These are phyloP conservation scores for Entophlyctis luteolus DNA, from an alignment of 192 early-diverging fungal genomes.

Conservation along the genomic window DNA sequence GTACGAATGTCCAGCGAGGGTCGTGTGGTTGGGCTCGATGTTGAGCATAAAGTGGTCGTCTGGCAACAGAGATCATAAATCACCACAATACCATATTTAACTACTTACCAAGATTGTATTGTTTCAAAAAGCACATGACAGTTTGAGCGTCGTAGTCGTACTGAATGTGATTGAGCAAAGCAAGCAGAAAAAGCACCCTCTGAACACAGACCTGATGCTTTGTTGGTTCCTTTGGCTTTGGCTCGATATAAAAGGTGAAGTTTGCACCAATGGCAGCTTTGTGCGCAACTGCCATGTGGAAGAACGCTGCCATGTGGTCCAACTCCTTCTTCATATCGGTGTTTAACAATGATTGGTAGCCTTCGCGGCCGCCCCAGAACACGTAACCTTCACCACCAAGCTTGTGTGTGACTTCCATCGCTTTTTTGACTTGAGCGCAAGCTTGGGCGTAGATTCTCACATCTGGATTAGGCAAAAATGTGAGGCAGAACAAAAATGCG, in stretches of 20 bases:
- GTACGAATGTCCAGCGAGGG: conserved; percentile 38
- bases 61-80: not conserved
- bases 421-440: conserved; percentile 36
- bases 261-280: conserved; percentile 28
- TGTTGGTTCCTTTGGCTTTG: conserved; percentile 38
- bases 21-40: conserved; percentile 42
- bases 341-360: conserved; percentile 32
- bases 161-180: not conserved
- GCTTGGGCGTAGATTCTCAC: conserved; percentile 28
- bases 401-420: conserved; percentile 33
- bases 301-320: conserved; percentile 38
- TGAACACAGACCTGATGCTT: conserved; percentile 26
- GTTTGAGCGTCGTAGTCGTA: conserved; percentile 40
- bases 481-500: conserved; percentile 1
- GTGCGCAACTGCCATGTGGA: conserved; percentile 36
- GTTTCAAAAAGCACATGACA: conserved; percentile 33
- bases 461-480: not conserved
- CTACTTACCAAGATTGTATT: conserved; percentile 10
- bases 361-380: conserved; percentile 42
- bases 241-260: conserved; percentile 33
- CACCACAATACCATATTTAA: not conserved
- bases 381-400: conserved; percentile 37
- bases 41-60: conserved; percentile 38
- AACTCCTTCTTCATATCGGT: conserved; percentile 31
- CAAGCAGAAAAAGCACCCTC: not conserved